These are phyloP conservation scores for Dendrobium catenatum DNA, from an alignment of 106 monocot genomes.

Conservation along the genomic window DNA sequence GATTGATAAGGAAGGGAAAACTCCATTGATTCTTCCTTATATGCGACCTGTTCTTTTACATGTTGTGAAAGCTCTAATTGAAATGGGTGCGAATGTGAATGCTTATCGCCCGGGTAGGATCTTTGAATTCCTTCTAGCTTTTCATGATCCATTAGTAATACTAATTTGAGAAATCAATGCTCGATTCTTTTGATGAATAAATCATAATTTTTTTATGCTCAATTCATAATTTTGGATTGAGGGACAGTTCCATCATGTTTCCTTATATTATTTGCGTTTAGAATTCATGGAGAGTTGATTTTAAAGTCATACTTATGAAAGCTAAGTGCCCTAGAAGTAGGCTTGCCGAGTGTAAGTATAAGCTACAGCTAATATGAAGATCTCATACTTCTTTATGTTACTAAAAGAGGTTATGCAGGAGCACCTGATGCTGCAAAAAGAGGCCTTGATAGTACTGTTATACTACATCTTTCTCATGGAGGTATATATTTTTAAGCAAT, in stretches of 20 bases:
- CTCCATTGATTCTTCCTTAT: constrained; percentile 75
- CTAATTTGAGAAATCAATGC: neutral
- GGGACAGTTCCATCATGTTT: neutral
- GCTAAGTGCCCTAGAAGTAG: no score
- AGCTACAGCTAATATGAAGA: neutral
- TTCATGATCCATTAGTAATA: neutral
- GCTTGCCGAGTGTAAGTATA: neutral
- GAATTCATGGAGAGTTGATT: no score
- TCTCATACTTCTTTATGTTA: constrained; percentile 9
- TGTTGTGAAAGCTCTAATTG: constrained; percentile 58
- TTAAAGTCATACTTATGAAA: no score
- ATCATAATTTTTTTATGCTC: neutral
- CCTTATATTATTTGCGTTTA: neutral
- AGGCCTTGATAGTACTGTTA: constrained; percentile 61
- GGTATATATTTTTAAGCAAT: constrained; percentile 27
- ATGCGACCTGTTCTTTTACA: constrained; percentile 50
- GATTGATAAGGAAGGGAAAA: constrained; percentile 87
- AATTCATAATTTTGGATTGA: neutral
- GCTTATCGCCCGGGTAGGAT: constrained; percentile 78
- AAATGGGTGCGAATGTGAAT: constrained; percentile 90
- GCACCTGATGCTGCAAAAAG: constrained; percentile 85
- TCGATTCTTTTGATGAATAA: neutral
- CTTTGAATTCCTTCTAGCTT: neutral
- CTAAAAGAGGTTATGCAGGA: constrained; percentile 58
- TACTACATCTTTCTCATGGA: constrained; percentile 75